These are phyloP conservation scores for Wickerhamiella bombiphila DNA, from an alignment of 805 yeast genomes.

Conservation along the genomic window DNA sequence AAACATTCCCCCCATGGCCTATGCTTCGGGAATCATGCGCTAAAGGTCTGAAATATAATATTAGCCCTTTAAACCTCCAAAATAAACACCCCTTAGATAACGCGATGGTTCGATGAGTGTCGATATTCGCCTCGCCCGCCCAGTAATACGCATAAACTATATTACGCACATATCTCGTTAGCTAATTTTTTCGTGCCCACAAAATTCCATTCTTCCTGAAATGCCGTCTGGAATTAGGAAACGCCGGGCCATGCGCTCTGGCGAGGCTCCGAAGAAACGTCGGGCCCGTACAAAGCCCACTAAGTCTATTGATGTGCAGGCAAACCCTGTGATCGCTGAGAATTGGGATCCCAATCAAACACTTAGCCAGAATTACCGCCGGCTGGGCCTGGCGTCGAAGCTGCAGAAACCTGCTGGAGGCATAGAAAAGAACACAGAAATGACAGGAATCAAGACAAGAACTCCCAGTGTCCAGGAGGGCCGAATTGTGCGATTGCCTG, in stretches of 20 bases:
- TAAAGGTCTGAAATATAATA: constrained; percentile 7
- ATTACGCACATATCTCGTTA: too few species aligned
- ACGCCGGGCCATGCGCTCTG: constrained; percentile 54
- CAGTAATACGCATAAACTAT: too few species aligned
- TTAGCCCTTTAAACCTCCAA: too few species aligned
- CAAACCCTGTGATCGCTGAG: constrained; percentile 72
- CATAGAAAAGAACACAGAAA: constrained; percentile 35
- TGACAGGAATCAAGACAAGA: constrained; percentile 20
- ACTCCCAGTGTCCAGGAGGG: constrained; percentile 25
- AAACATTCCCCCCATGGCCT: constrained; percentile 86
- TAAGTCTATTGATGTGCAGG: constrained; percentile 46
- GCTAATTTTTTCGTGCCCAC: too few species aligned
- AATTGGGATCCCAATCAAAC: constrained; percentile 83
- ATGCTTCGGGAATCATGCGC: constrained; percentile 32
- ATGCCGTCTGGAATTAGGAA: constrained; percentile 50
- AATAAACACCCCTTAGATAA: too few species aligned
- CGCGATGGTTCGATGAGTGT: too few species aligned
- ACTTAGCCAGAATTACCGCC: constrained; percentile 71
- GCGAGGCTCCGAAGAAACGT: constrained; percentile 49
- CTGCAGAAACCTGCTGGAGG: constrained; percentile 70
- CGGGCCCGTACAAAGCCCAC: constrained; percentile 60
- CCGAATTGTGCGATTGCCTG: constrained; percentile 19
- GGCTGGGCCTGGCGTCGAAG: constrained; percentile 58
- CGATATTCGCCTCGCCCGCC: too few species aligned
- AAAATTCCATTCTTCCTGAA: too few species aligned